Evolutionary conservation across 164 flowering plant species (phyloP).

Genomic region (Kingdonia uniflora): DNA sequence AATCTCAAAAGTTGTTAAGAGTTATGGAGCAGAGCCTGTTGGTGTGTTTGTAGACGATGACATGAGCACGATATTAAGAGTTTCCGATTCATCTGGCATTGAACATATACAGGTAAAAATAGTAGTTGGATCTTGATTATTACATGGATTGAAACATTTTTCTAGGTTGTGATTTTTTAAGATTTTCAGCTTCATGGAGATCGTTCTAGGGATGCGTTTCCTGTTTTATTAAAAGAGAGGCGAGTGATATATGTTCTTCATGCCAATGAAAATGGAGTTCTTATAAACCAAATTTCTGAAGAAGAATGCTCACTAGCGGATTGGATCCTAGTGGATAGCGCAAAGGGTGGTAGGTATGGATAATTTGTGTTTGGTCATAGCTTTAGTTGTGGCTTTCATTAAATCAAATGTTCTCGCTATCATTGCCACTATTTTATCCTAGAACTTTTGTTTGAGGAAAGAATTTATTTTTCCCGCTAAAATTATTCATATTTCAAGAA

Average conservation of each 20-base stretch:
- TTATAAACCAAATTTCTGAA: conserved; percentile 56
- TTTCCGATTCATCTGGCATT: conserved; percentile 52
- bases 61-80: conserved; percentile 51
- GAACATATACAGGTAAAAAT: conserved; percentile 67
- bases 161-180: conserved; percentile 10
- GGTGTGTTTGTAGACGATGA: conserved; percentile 97
- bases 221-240: conserved; percentile 36
- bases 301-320: conserved; percentile 64
- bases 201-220: conserved; percentile 61
- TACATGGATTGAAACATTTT: neutral
- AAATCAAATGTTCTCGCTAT: too few relatives aligned
- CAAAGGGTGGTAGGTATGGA: conserved; percentile 76
- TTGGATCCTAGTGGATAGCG: conserved; percentile 89
- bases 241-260: conserved; percentile 77
- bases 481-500: too few relatives aligned
- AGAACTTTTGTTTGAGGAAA: too few relatives aligned
- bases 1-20: conserved; percentile 66
- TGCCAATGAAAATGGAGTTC: conserved; percentile 67
- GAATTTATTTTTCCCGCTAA: too few relatives aligned
- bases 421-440: too few relatives aligned
- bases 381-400: neutral
- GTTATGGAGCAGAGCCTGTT: conserved; percentile 77
- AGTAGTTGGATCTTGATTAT: conserved; percentile 2
- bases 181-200: conserved; percentile 78
- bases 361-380: conserved; percentile 6